Evolutionary conservation across 2,329 filamentous ascomycete genomes (phyloP).

Genomic region (Fusarium coffeatum): DNA sequence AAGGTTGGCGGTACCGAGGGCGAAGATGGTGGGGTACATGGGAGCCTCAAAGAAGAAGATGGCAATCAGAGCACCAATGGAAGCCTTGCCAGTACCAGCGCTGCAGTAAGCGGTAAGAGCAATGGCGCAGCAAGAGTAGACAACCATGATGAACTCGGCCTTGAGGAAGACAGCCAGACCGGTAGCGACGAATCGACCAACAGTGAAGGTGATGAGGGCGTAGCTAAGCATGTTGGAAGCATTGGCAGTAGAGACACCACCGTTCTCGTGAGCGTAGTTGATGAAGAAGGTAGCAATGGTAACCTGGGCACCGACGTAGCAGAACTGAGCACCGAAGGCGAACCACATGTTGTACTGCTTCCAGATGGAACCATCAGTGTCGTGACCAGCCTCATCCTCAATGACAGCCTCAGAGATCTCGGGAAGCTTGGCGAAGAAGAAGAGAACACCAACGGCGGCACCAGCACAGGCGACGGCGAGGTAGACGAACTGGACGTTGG

Average conservation of each 20-base stretch:
- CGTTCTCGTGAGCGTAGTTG: slow-evolving; percentile 74
- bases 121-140: slow-evolving; percentile 71
- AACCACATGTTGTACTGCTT: slow-evolving; percentile 83
- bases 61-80: slow-evolving; percentile 73
- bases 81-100: slow-evolving; percentile 55
- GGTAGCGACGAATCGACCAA: slow-evolving; percentile 74
- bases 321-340: slow-evolving; percentile 80
- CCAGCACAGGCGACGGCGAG: slow-evolving; percentile 76
- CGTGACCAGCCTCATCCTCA: slow-evolving; percentile 59
- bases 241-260: slow-evolving; percentile 61
- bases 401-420: slow-evolving; percentile 70
- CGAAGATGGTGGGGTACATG: slow-evolving; percentile 84
- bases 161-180: slow-evolving; percentile 75
- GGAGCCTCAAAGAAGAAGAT: slow-evolving; percentile 83
- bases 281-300: slow-evolving; percentile 76
- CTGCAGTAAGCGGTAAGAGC: slow-evolving; percentile 67
- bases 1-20: slow-evolving; percentile 78
- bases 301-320: slow-evolving; percentile 79
- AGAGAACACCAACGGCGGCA: slow-evolving; percentile 71
- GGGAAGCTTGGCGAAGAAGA: slow-evolving; percentile 76
- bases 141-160: slow-evolving; percentile 74
- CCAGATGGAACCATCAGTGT: slow-evolving; percentile 69
- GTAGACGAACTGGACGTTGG: slow-evolving; percentile 81
- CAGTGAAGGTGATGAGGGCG: slow-evolving; percentile 78
- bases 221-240: slow-evolving; percentile 76